A percentile compares a stretch with the other conserved stretches of the same genome.
Evolutionary conservation across 768 basidiomycete genomes (phyloP).

Genomic region (Mycena rosella): DNA sequence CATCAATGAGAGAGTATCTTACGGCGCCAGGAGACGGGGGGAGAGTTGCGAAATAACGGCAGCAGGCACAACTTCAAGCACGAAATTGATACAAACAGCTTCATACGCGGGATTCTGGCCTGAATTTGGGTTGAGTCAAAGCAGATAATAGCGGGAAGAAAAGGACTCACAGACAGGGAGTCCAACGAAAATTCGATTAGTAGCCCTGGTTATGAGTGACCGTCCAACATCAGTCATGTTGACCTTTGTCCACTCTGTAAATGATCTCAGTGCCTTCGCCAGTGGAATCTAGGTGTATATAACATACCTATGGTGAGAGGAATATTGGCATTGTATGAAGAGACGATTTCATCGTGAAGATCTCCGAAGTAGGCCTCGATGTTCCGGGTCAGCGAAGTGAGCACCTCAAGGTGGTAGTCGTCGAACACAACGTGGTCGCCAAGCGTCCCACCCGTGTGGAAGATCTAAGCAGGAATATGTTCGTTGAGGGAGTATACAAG

Average conservation of each 20-base stretch:
- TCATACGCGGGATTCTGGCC: constrained; percentile 9
- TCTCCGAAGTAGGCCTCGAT: constrained; percentile 11
- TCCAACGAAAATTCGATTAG: constrained; percentile 5
- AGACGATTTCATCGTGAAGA: constrained; percentile 11
- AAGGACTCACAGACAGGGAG: constrained; percentile 7
- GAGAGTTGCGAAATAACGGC: constrained; percentile 3
- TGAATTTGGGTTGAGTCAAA: not conserved
- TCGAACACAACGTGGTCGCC: constrained; percentile 10
- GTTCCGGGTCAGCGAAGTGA: constrained; percentile 11
- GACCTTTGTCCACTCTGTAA: constrained; percentile 13
- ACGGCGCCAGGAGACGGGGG: constrained; percentile 6
- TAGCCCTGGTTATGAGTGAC: constrained; percentile 3
- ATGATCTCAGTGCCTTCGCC: not conserved
- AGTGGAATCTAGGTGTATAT: not conserved
- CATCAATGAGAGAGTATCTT: not conserved
- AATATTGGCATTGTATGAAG: not conserved
- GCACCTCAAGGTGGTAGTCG: constrained; percentile 7
- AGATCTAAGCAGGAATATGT: not conserved
- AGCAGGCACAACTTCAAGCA: constrained; percentile 4
- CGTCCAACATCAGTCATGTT: constrained; percentile 6
- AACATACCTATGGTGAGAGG: constrained; percentile 5
- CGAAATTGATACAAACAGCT: constrained; percentile 6
- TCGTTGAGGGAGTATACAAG: not conserved
- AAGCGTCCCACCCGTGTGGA: not conserved
- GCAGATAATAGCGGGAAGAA: not conserved